phyloP scores from a whole-genome alignment of 2,329 filamentous ascomycete genomes.

The Cylindrodendrum hubeiense region DNA sequence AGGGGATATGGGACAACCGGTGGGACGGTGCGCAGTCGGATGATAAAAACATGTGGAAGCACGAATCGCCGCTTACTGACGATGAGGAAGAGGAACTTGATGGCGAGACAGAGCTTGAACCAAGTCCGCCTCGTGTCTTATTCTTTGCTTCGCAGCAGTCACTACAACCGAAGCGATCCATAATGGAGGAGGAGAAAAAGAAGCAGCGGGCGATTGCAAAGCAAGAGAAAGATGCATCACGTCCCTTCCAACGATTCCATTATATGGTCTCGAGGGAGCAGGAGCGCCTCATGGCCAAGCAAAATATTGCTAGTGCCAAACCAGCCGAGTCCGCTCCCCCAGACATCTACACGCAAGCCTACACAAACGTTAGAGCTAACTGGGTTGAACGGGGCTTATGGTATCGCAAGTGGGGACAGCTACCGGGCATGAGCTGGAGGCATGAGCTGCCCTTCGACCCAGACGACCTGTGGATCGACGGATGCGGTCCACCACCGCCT shows the following conservation, averaged over 20 bases:
- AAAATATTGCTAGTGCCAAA: background rate
- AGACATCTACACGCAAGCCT: constrained; percentile 7
- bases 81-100: background rate
- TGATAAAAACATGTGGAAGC: background rate
- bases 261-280: background rate
- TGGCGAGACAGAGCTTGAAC: background rate
- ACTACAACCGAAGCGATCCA: too few species aligned
- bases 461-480: background rate
- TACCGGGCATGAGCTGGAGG: constrained; percentile 3
- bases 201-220: background rate
- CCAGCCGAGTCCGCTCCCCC: background rate
- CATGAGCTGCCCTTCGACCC: constrained; percentile 5
- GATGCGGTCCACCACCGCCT: too few species aligned
- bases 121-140: too few species aligned
- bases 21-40: background rate
- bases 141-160: too few species aligned
- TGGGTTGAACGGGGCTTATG: constrained; percentile 13
- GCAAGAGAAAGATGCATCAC: constrained; percentile 31
- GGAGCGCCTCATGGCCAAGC: background rate
- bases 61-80: background rate
- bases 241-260: constrained; percentile 4
- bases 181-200: too few species aligned
- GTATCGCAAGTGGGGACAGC: background rate
- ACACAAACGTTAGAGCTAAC: background rate
- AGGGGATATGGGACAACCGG: background rate